A percentile compares a stretch with the other conserved stretches of the same genome.
Conservation (phyloP, 140 eudicot genomes). For the Bidens hawaiensis region DNA sequence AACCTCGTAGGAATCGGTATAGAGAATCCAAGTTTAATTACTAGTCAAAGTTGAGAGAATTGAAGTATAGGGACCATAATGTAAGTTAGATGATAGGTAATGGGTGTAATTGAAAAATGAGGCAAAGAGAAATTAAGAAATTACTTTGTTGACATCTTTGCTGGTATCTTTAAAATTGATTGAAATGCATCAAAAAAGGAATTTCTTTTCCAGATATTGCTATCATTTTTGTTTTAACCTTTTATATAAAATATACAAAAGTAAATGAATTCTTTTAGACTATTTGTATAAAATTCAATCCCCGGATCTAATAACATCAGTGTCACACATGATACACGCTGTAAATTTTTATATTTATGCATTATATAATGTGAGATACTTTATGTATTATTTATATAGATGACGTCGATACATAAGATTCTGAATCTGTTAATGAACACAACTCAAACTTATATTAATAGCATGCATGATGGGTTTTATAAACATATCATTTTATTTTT, state of each 20-base stretch:
- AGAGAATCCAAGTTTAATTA: constrained; percentile 1
- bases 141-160: constrained; percentile 38
- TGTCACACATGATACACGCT: neutral
- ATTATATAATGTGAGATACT: too few relatives aligned
- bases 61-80: constrained; percentile 1
- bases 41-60: neutral
- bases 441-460: neutral
- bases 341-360: too few relatives aligned
- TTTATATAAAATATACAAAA: constrained; percentile 6
- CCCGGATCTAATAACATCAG: neutral
- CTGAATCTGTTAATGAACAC: neutral
- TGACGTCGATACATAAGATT: neutral
- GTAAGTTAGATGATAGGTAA: neutral
- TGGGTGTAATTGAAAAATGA: constrained; percentile 1
- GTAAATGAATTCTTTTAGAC: neutral
- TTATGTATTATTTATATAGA: too few relatives aligned
- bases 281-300: neutral
- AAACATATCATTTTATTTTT: too few relatives aligned
- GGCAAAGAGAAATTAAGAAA: constrained; percentile 19
- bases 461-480: neutral
- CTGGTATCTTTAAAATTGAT: constrained; percentile 37
- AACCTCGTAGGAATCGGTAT: neutral
- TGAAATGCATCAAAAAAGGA: constrained; percentile 29
- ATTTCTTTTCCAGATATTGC: constrained; percentile 31
- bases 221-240: constrained; percentile 26